phyloP scores from a whole-genome alignment of 768 basidiomycete genomes.

The Suillus ampliporus region DNA sequence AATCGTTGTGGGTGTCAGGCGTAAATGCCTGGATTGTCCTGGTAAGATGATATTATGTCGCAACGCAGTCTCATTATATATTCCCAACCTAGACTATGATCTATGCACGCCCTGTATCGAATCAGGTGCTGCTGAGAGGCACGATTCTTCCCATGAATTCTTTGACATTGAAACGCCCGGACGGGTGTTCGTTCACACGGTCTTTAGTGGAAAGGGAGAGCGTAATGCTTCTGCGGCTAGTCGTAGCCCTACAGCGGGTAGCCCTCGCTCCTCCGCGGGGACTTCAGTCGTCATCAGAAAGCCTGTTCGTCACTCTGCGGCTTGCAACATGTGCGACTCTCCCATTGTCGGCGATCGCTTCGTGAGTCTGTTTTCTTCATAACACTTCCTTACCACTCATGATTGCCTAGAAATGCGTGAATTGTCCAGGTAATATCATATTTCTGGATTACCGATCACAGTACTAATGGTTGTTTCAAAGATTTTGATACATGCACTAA shows the following conservation, averaged over 20 bases:
- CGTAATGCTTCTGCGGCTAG: conserved; percentile 19
- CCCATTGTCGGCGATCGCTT: conserved; percentile 73
- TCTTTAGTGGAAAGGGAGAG: conserved; percentile 50
- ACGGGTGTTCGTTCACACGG: conserved; percentile 66
- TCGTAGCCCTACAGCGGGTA: conserved; percentile 10
- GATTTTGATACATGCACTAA: conserved; percentile 79
- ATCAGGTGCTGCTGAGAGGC: conserved; percentile 52
- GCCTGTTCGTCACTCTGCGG: conserved; percentile 61
- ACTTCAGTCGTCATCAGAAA: background rate
- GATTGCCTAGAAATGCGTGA: conserved; percentile 70
- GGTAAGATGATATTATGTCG: conserved; percentile 46
- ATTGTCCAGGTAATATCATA: conserved; percentile 56
- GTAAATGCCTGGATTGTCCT: conserved; percentile 82
- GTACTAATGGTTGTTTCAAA: conserved; percentile 16
- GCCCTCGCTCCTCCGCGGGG: background rate
- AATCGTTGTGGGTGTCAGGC: conserved; percentile 66
- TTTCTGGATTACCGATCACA: background rate
- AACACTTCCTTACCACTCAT: conserved; percentile 11
- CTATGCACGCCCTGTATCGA: conserved; percentile 65
- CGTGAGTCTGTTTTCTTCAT: conserved; percentile 49
- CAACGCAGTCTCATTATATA: background rate
- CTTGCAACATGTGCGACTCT: conserved; percentile 80
- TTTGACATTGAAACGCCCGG: conserved; percentile 71
- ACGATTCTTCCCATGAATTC: conserved; percentile 73
- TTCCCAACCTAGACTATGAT: conserved; percentile 64